A percentile compares a stretch with the other conserved stretches of the same genome.
Conservation (phyloP, 2,329 filamentous ascomycete genomes). For the Massarina eburnea region DNA sequence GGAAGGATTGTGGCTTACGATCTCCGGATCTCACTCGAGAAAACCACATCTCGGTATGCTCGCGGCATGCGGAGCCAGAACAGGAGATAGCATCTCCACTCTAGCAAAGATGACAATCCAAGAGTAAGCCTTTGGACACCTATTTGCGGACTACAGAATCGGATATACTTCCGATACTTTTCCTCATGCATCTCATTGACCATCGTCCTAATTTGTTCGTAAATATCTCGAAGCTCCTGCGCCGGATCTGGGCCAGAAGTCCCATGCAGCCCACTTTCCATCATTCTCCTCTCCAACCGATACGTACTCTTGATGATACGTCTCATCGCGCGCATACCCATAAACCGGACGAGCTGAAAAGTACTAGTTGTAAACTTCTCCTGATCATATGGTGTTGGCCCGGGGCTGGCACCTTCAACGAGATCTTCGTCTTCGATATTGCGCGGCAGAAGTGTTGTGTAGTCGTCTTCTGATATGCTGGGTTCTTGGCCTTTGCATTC, state of each 20-base stretch:
- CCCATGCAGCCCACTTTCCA: slow-evolving; percentile 37
- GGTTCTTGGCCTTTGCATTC: slow-evolving; percentile 45
- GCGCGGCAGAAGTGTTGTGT: slow-evolving; percentile 40
- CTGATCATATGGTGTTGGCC: slow-evolving; percentile 33
- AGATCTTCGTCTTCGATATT: slow-evolving; percentile 45
- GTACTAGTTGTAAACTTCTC: slow-evolving; percentile 38
- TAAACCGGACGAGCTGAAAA: slow-evolving; percentile 39
- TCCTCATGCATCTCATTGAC: slow-evolving; percentile 39
- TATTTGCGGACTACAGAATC: slow-evolving; percentile 33
- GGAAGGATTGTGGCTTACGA: slow-evolving; percentile 25
- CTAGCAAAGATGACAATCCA: slow-evolving; percentile 34
- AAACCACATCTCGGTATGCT: slow-evolving; percentile 39
- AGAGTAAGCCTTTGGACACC: slow-evolving; percentile 35
- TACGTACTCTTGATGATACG: slow-evolving; percentile 42
- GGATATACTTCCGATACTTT: slow-evolving; percentile 34
- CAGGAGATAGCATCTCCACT: slow-evolving; percentile 42
- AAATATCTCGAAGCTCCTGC: slow-evolving; percentile 35
- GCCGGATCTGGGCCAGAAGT: slow-evolving; percentile 37
- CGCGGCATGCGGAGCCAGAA: slow-evolving; percentile 45
- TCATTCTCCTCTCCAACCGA: slow-evolving; percentile 38
- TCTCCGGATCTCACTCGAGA: slow-evolving; percentile 36
- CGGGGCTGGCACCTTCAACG: slow-evolving; percentile 37
- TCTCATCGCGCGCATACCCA: slow-evolving; percentile 37
- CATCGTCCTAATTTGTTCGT: slow-evolving; percentile 40
- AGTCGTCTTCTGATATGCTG: slow-evolving; percentile 40